phyloP scores from a whole-genome alignment of 2,329 filamentous ascomycete species.

The Zopfia rhizophila region DNA sequence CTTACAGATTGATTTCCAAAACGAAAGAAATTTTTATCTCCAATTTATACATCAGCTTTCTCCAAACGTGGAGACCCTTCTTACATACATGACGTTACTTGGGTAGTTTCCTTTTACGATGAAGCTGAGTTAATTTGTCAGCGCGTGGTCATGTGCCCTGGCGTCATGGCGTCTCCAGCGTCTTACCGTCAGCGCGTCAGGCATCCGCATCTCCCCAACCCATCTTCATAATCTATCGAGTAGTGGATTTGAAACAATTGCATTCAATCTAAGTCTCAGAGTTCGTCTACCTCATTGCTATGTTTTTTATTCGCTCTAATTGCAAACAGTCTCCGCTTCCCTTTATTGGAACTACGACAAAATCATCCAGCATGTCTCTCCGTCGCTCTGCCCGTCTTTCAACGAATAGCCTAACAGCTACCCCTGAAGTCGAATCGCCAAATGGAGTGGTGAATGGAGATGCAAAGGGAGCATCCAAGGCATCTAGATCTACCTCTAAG shows the following conservation, averaged over 20 bases:
- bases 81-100: no score
- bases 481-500: slow-evolving; percentile 24
- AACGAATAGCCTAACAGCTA: slow-evolving; percentile 33
- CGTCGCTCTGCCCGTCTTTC: slow-evolving; percentile 63
- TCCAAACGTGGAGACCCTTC: no score
- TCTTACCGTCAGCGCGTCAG: slow-evolving; percentile 23
- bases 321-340: no score
- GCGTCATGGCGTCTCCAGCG: slow-evolving; percentile 32
- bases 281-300: neutral
- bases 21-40: no score
- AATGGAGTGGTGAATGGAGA: slow-evolving; percentile 6
- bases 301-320: neutral
- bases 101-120: neutral
- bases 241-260: slow-evolving; percentile 72
- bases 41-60: no score
- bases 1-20: no score
- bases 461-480: slow-evolving; percentile 1
- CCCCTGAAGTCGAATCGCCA: slow-evolving; percentile 25
- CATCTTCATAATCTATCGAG: slow-evolving; percentile 15
- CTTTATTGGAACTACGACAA: neutral
- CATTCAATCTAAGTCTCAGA: slow-evolving; percentile 30
- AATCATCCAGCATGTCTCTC: slow-evolving; percentile 58
- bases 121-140: slow-evolving; percentile 32
- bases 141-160: slow-evolving; percentile 38
- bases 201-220: slow-evolving; percentile 3